These are phyloP conservation scores for Cucumis cinereus DNA, from an alignment of 306 rosid genomes.

Conservation along the genomic window DNA sequence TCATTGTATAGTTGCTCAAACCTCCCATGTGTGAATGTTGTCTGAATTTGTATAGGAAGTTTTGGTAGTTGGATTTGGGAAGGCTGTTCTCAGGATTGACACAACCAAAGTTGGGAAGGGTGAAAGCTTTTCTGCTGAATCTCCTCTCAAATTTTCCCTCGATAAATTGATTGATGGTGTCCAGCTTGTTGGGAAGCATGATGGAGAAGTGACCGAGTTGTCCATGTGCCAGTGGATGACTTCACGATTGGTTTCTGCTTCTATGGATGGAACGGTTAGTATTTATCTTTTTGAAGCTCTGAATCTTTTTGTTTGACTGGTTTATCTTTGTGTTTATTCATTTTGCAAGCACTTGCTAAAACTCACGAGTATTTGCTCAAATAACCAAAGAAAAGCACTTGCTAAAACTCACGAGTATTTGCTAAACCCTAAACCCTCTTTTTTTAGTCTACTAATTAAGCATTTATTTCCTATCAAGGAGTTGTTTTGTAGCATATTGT, in stretches of 20 bases:
- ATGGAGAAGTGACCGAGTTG: constrained; percentile 86
- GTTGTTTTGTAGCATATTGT: not conserved
- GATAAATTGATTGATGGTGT: constrained; percentile 89
- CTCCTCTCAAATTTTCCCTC: constrained; percentile 61
- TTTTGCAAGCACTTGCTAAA: not conserved
- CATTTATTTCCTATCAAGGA: not conserved
- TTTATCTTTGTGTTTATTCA: not conserved
- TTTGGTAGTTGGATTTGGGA: constrained; percentile 88
- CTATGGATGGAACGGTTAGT: constrained; percentile 93
- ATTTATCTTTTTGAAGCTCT: not conserved
- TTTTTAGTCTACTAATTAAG: not conserved
- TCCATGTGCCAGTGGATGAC: constrained; percentile 99
- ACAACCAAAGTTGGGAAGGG: constrained; percentile 79
- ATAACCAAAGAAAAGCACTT: not conserved
- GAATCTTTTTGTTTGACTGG: not conserved
- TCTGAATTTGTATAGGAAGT: constrained; percentile 46
- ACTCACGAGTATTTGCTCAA: not conserved
- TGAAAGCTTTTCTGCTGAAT: constrained; percentile 59
- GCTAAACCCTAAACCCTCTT: not conserved
- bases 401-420: not conserved
- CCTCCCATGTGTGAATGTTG: constrained; percentile 6
- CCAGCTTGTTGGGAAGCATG: constrained; percentile 88
- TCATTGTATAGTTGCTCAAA: constrained; percentile 3
- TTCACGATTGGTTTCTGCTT: constrained; percentile 87
- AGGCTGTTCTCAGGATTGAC: constrained; percentile 72